Evolutionary conservation across 75 land plant genomes (phyloP), one percentile per base, ranked within the genome.

Genomic region (Pinus albicaulis): DNA sequence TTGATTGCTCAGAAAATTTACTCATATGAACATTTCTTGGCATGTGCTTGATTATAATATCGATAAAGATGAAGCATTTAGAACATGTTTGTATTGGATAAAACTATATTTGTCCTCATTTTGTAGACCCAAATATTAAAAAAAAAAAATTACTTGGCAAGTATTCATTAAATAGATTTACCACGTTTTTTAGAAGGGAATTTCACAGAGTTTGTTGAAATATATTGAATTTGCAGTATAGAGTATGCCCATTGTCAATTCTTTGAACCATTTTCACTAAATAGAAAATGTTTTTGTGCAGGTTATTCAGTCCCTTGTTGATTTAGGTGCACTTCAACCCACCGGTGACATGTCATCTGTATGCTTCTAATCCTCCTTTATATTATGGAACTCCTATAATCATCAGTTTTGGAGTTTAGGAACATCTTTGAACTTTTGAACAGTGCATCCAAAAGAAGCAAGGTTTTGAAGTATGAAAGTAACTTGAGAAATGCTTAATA

Each of bases 291-390:
- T 1, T 44, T 36, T 4, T 56, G 23, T 86, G 80, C 86, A 92
- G 94, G 95, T 92, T 53, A 85, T 96, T 58, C 80, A 88, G 77
- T 81, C 87, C 19, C 86, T 96, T 34, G 77, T 89, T 59, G 99
- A 90, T 34, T 91, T 96, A 68, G 98, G 85, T 77, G 99, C 99
- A 58, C 88, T 96, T 34, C 84, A 82, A 74, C 98, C 99, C 57
- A 94, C 98, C 59, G 99, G 99, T 82, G 99, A 96, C 81, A 62
- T 96, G 90, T 84, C 93, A 86, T 79, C 99, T 64, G 99, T 96
- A 82, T 74, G 92, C 77, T 44, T 25, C 65, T 25, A 56, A 52
- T 63, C 20, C 34, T 73, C 48, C 34, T 73, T 25, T n/a, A 0
- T 31, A 14, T 28, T 25, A 62, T 7, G 26, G 19, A 76, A n/a